phyloP scores from a whole-genome alignment of 371 early-diverging fungal species.

The Zychaea mexicana region DNA sequence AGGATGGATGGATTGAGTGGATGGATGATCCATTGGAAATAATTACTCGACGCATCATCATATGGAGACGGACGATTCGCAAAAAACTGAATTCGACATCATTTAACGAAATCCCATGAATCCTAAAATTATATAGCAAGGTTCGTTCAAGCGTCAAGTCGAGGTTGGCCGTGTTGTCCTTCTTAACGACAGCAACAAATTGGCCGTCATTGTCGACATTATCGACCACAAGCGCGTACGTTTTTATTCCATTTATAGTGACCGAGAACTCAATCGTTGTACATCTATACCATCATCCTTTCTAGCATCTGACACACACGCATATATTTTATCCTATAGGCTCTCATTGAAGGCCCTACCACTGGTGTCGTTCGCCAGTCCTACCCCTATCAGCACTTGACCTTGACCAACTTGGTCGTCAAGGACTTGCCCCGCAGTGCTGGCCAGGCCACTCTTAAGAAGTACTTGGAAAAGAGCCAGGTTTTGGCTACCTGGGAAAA shows the following conservation, averaged over 20 bases:
- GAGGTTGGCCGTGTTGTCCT: constrained; percentile 98
- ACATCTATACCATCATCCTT: too few species aligned
- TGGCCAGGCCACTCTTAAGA: constrained; percentile 77
- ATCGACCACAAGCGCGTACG: constrained; percentile 95
- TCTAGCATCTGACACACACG: neutral
- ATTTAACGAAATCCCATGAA: neutral
- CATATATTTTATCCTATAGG: constrained; percentile 43
- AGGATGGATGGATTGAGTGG: neutral
- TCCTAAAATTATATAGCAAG: constrained; percentile 34
- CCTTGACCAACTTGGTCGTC: constrained; percentile 87
- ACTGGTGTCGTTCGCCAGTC: constrained; percentile 91
- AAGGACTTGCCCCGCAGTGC: constrained; percentile 85
- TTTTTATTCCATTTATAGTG: constrained; percentile 11
- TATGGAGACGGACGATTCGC: neutral
- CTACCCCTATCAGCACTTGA: constrained; percentile 83
- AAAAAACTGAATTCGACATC: neutral
- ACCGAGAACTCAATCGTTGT: constrained; percentile 1
- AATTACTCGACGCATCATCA: neutral
- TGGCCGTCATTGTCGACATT: constrained; percentile 98
- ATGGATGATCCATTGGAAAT: neutral
- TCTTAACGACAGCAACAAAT: constrained; percentile 93
- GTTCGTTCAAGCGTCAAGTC: constrained; percentile 89
- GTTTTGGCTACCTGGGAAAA: constrained; percentile 79
- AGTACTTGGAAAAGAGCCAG: constrained; percentile 84
- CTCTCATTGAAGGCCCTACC: constrained; percentile 97